Evolutionary conservation across 495 filamentous ascomycete genomes (phyloP), one percentile per base, ranked within the genome.

Genomic region (Neurospora discreta): DNA sequence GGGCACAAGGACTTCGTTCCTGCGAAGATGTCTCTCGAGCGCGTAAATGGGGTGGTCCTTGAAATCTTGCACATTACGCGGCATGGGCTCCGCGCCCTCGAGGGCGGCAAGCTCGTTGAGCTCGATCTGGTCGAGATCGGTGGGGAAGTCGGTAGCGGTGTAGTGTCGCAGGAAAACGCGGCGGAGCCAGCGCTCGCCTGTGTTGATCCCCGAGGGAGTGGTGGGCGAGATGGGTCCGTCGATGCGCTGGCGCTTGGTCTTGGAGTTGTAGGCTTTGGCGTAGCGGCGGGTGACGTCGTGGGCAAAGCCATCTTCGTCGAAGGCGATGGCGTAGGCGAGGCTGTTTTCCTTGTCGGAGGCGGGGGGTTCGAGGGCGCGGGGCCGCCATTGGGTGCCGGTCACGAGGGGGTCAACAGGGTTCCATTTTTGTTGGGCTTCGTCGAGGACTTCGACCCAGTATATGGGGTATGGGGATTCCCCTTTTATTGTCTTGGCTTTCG

Each of bases 361-460:
- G 0, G 96, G 92, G 0, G 95, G 95, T 75, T 98, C 95, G 41
- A 98, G 84, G 4, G 85, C 85, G 42, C 75, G 79, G 2, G 93
- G 88, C 74, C 91, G 94, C 75, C 87, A 90, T 38, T 94, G 86
- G 0, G 92, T 90, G 44, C 84, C 82, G 3, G 93, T 97, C 39
- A 94, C 92, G 4, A 98, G 77, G 0, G 95, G 91, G 76, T 99
- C 96, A 33, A 95, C 87, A 1, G 93, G 87, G 68, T 97, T 86
- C 94, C 94, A 98, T 85, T 93, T 97, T 77, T 97, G 91, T 39
- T 90, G 84, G 16, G 90, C 91, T 71, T 88, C 83, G 76, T 97
- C 92, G 76, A 96, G 93, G 3, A 92, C 90, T 81, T 99, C 95
- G 2, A 97, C 90, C 95, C 95, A 99, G 78, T 92, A 98, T 6